Conservation (phyloP, 108 stramenopile genomes). For the Cylindrotheca fusiformis region DNA sequence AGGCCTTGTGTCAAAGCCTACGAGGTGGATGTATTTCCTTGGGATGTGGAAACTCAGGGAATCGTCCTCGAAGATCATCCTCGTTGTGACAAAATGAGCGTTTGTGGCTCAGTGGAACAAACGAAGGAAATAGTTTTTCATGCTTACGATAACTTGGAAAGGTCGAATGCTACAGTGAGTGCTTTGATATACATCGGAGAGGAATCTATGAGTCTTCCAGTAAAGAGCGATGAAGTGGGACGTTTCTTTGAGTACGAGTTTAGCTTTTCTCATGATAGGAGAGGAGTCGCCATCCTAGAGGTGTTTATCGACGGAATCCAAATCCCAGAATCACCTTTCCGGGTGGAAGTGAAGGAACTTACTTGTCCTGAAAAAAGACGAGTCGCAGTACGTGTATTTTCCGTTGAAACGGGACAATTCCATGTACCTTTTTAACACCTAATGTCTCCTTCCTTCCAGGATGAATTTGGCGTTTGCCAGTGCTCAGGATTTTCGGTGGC, state of each 20-base stretch:
- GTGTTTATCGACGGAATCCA: slow-evolving; percentile 21
- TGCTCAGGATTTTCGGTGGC: background rate
- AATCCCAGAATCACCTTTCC: slow-evolving; percentile 29
- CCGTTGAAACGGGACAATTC: too few relatives aligned
- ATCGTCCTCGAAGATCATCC: background rate
- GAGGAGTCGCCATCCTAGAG: slow-evolving; percentile 21
- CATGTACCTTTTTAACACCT: too few relatives aligned
- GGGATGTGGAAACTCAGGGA: background rate
- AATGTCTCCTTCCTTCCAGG: background rate
- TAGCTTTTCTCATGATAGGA: slow-evolving; percentile 1
- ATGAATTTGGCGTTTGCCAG: background rate
- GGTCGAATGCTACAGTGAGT: background rate
- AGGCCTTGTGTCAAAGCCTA: slow-evolving; percentile 23
- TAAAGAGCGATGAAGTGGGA: background rate
- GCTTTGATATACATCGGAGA: slow-evolving; percentile 3
- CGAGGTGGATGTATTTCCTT: background rate
- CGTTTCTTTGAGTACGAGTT: slow-evolving; percentile 18
- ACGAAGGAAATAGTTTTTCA: background rate
- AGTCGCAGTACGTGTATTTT: background rate
- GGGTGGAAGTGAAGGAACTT: slow-evolving; percentile 16
- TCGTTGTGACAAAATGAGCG: background rate
- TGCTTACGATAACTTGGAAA: slow-evolving; percentile 15
- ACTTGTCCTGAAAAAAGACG: background rate
- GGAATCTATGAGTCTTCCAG: background rate
- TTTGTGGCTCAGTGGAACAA: slow-evolving; percentile 14